Conservation (phyloP, 73 alveolate species). For the Paramecium biaurelia region DNA sequence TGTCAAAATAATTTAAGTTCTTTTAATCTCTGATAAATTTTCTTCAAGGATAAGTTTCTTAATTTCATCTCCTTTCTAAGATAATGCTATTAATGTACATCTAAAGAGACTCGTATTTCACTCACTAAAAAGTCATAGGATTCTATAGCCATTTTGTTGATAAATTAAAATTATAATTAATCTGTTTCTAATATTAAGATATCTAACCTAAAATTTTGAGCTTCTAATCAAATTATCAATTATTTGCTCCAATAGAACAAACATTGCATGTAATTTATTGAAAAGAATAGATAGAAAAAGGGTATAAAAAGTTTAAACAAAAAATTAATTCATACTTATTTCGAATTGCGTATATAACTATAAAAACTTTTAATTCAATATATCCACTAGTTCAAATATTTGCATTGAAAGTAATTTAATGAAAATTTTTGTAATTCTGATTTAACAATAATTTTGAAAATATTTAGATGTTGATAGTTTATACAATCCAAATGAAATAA, state of each 20-base stretch:
- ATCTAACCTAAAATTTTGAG: not conserved
- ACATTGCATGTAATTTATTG: not conserved
- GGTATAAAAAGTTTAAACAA: too few relatives aligned
- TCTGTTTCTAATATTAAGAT: not conserved
- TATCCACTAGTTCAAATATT: not conserved
- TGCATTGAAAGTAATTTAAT: not conserved
- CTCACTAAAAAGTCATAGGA: not conserved
- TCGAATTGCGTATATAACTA: not conserved
- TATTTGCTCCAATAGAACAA: not conserved
- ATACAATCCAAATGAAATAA: not conserved
- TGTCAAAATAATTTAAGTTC: not conserved
- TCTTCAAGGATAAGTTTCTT: conserved; percentile 25
- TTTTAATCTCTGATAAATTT: conserved; percentile 16
- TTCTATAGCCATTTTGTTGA: not conserved
- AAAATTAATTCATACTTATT: not conserved
- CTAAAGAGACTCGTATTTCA: not conserved
- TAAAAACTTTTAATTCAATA: not conserved
- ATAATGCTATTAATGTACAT: not conserved
- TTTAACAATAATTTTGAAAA: not conserved
- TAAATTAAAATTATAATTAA: not conserved
- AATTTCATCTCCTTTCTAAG: conserved; percentile 24
- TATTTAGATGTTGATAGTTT: not conserved
- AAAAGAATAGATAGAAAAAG: not conserved
- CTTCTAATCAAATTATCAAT: not conserved
- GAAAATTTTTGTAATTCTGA: not conserved